These are phyloP conservation scores for Camillea tinctor DNA, from an alignment of 2,329 filamentous ascomycete species.

Conservation along the genomic window DNA sequence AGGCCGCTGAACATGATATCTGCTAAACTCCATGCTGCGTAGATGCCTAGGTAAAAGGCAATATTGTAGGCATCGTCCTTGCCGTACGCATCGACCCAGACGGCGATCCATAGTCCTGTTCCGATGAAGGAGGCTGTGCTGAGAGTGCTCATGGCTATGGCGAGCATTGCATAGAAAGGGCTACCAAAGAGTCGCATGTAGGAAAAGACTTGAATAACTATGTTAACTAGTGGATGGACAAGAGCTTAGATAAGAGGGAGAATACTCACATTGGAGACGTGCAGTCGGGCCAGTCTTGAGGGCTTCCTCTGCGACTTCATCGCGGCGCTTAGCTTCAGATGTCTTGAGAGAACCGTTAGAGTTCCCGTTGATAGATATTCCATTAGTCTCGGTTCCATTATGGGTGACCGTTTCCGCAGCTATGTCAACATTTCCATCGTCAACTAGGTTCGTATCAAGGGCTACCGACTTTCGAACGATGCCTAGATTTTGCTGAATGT, in stretches of 20 bases:
- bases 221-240: constrained; percentile 14
- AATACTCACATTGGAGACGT: constrained; percentile 42
- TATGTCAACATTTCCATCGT: constrained; percentile 33
- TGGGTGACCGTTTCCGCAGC: constrained; percentile 27
- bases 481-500: constrained; percentile 44
- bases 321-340: constrained; percentile 35
- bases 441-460: constrained; percentile 38
- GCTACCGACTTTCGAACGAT: constrained; percentile 45
- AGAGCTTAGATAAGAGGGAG: neutral
- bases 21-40: constrained; percentile 43
- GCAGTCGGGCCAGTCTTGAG: constrained; percentile 46
- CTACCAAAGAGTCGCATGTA: constrained; percentile 53
- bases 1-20: constrained; percentile 44
- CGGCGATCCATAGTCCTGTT: constrained; percentile 48
- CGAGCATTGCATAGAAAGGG: constrained; percentile 40
- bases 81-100: constrained; percentile 53
- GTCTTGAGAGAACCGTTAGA: constrained; percentile 31
- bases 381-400: constrained; percentile 16
- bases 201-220: constrained; percentile 38
- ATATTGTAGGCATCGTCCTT: constrained; percentile 43
- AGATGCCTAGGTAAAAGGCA: constrained; percentile 54
- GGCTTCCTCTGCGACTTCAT: constrained; percentile 47
- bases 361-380: constrained; percentile 14
- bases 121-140: constrained; percentile 42
- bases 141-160: constrained; percentile 40